Evolutionary conservation across 2,329 filamentous ascomycete species (phyloP), one percentile per base, ranked within the genome.

Genomic region (Alternaria viburni): DNA sequence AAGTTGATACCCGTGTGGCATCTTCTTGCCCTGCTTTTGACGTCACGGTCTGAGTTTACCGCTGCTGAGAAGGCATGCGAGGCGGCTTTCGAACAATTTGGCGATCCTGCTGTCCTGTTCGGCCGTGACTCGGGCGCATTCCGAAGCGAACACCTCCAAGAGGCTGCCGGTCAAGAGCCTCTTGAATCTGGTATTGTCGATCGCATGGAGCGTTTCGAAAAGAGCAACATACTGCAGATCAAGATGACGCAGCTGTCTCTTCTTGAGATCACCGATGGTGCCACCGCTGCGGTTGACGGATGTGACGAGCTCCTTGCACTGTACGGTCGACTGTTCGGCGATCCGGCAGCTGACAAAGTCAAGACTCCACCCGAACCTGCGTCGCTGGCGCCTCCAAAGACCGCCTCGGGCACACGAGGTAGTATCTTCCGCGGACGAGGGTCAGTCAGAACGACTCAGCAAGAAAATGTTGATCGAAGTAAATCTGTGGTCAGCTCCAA

Each of bases 221-320:
- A 93, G 75, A 92, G 94, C 78, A 88, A 88, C 52, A 90, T 99
- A 45, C 81, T 99, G n/a, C 92, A 98, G 79, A 89, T 97, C 65
- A 97, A 97, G 79, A 97, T 98, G 88, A 97, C 95, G 11, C 94
- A 98, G 74, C 84, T 99, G 63, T 87, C 91, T 5, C 86, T 99
- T 19, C 81, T 96, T 4, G 95, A 98, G 79, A 83, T 96, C 15
- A 83, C 93, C 4, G 93, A 97, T 76, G 93, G 93, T 1, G 89
- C 93, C 0, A 90, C 93, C 61, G 88, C 90, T 60, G 95, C 96
- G 17, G 92, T 98, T 54, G 97, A 97, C 75, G 90, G 91, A 64
- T 94, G 92, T 75, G 89, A 93, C 68, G 93, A 97, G 79, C 84
- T 99, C 43, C 83, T 99, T 19, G 89, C 89, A 15, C 83, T 98